phyloP scores from a whole-genome alignment of 2,329 filamentous ascomycete genomes.

The Fusarium sp. region DNA sequence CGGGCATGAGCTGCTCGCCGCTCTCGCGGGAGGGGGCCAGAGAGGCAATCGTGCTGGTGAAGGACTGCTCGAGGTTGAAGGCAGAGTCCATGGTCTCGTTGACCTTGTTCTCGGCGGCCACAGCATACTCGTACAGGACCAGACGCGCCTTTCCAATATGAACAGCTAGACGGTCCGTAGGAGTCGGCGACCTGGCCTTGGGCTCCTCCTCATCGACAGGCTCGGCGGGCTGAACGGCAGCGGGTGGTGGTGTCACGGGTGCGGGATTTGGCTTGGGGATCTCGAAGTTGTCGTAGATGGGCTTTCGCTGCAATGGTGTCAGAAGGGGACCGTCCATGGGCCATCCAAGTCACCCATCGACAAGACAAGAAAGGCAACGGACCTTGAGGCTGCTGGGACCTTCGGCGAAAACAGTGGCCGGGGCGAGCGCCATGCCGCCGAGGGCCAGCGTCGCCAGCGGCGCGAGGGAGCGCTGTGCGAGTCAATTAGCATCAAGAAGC shows the following conservation, averaged over 20 bases:
- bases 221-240: slow-evolving; percentile 43
- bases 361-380: slow-evolving; percentile 10
- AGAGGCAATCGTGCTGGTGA: slow-evolving; percentile 87
- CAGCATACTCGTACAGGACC: slow-evolving; percentile 78
- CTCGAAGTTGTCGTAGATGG: slow-evolving; percentile 81
- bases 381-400: slow-evolving; percentile 52
- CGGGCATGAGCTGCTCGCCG: slow-evolving; percentile 88
- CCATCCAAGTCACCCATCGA: not conserved
- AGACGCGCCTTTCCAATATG: slow-evolving; percentile 83
- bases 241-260: slow-evolving; percentile 42
- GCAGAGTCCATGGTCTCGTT: slow-evolving; percentile 82
- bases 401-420: slow-evolving; percentile 61
- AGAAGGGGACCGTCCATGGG: not conserved
- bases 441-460: slow-evolving; percentile 62
- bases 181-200: slow-evolving; percentile 67
- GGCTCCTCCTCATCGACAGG: slow-evolving; percentile 48
- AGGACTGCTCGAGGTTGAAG: slow-evolving; percentile 85
- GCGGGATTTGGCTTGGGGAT: slow-evolving; percentile 49
- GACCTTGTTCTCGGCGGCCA: slow-evolving; percentile 78
- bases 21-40: slow-evolving; percentile 85
- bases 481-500: slow-evolving; percentile 44
- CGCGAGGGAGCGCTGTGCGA: slow-evolving; percentile 58
- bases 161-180: slow-evolving; percentile 85
- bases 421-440: slow-evolving; percentile 57
- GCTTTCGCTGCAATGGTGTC: slow-evolving; percentile 58